These are phyloP conservation scores for Dryas integrifolia DNA, from an alignment of 331 rosid genomes.

Conservation along the genomic window DNA sequence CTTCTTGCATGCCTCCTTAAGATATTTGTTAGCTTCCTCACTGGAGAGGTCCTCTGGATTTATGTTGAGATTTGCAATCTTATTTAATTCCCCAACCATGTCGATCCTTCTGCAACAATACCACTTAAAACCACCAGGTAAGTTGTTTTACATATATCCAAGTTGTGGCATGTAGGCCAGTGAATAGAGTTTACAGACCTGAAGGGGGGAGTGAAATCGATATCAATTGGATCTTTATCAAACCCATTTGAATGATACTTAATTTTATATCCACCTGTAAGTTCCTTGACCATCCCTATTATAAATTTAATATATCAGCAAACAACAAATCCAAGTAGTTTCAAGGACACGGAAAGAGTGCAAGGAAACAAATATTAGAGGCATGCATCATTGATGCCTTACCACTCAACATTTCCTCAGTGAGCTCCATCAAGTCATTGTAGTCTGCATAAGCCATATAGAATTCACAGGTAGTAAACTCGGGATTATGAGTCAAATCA, in stretches of 20 bases:
- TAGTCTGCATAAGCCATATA: constrained; percentile 88
- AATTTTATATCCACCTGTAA: constrained; percentile 89
- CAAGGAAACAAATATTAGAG: neutral
- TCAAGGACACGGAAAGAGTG: constrained; percentile 10
- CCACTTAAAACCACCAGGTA: constrained; percentile 20
- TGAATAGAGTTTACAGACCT: constrained; percentile 44
- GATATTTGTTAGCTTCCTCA: constrained; percentile 71
- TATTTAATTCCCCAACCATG: constrained; percentile 81
- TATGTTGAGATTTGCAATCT: constrained; percentile 67
- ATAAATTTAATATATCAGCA: constrained; percentile 24
- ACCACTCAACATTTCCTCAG: constrained; percentile 92
- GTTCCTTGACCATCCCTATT: constrained; percentile 89
- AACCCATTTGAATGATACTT: constrained; percentile 81
- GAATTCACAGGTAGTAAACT: constrained; percentile 95
- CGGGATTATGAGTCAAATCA: constrained; percentile 94
- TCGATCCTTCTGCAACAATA: constrained; percentile 70
- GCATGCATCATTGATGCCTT: constrained; percentile 13
- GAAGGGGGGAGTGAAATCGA: constrained; percentile 92
- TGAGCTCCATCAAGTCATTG: constrained; percentile 74
- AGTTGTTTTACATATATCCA: neutral
- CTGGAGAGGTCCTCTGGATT: constrained; percentile 71
- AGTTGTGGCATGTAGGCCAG: neutral
- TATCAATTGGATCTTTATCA: constrained; percentile 84
- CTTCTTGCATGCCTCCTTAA: constrained; percentile 63
- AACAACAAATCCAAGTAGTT: constrained; percentile 12